These are phyloP conservation scores for Stachybotrys echinatus DNA, from an alignment of 2,329 filamentous ascomycete genomes.

Conservation along the genomic window DNA sequence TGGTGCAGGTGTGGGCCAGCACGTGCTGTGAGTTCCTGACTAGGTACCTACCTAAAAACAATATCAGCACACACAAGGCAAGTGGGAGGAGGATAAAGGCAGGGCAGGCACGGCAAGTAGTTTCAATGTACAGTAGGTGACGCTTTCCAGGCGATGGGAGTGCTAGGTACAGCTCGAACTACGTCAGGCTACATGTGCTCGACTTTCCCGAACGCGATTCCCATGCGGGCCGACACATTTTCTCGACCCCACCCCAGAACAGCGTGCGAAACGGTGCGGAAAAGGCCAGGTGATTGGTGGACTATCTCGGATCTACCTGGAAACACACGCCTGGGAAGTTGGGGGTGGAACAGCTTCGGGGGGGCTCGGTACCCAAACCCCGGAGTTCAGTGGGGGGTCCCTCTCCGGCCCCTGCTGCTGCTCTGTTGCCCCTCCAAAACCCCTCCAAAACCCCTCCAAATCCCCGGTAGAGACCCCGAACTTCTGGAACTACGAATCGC, in stretches of 20 bases:
- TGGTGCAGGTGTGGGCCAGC: background rate
- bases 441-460: background rate
- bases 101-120: background rate
- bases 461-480: background rate
- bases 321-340: background rate
- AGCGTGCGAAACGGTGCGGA: background rate
- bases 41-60: no score
- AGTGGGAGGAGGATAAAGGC: no score
- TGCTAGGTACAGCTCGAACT: background rate
- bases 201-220: background rate
- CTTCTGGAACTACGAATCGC: slow-evolving; percentile 4
- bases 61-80: no score
- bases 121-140: background rate
- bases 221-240: background rate
- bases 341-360: background rate
- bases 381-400: background rate
- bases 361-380: background rate
- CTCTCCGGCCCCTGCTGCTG: background rate
- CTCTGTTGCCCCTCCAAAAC: background rate
- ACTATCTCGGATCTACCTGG: background rate
- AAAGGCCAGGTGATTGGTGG: background rate
- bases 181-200: background rate
- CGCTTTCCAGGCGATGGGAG: background rate
- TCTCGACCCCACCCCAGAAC: background rate
- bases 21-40: background rate